A percentile compares a stretch with the other conserved stretches of the same genome.
phyloP scores from a whole-genome alignment of 192 early-diverging fungal species.

The Dimargaris cristalligena region DNA sequence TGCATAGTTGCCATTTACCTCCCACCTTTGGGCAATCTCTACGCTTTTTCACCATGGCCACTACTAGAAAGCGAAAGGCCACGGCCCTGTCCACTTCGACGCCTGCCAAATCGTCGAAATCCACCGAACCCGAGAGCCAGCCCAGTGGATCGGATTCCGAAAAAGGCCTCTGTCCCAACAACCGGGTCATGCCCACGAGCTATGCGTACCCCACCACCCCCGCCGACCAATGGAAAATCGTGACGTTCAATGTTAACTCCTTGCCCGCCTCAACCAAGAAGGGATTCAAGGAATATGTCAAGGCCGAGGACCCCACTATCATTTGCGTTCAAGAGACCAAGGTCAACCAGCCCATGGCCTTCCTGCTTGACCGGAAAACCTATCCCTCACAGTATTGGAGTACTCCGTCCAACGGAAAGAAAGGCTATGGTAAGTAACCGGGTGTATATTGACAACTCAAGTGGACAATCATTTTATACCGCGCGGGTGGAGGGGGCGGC shows the following conservation, averaged over 20 bases:
- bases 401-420: slow-evolving; percentile 38
- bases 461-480: no score
- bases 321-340: slow-evolving; percentile 78
- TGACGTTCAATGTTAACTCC: slow-evolving; percentile 67
- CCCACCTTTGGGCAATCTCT: neutral
- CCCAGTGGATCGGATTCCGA: no score
- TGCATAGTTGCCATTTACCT: neutral
- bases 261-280: slow-evolving; percentile 59
- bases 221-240: slow-evolving; percentile 37
- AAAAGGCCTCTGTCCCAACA: slow-evolving; percentile 23
- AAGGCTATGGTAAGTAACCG: slow-evolving; percentile 43
- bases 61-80: slow-evolving; percentile 1
- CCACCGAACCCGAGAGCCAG: neutral
- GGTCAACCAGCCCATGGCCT: slow-evolving; percentile 44
- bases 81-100: neutral
- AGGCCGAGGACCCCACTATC: slow-evolving; percentile 66
- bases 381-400: slow-evolving; percentile 61
- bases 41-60: neutral
- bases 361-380: slow-evolving; percentile 34
- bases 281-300: slow-evolving; percentile 53
- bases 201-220: slow-evolving; percentile 34
- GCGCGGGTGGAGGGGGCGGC: no score
- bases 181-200: slow-evolving; percentile 44
- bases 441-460: no score
- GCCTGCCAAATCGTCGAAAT: neutral